phyloP scores from a whole-genome alignment of 1,139 yeast species.

The Pneumocystis carinii region DNA sequence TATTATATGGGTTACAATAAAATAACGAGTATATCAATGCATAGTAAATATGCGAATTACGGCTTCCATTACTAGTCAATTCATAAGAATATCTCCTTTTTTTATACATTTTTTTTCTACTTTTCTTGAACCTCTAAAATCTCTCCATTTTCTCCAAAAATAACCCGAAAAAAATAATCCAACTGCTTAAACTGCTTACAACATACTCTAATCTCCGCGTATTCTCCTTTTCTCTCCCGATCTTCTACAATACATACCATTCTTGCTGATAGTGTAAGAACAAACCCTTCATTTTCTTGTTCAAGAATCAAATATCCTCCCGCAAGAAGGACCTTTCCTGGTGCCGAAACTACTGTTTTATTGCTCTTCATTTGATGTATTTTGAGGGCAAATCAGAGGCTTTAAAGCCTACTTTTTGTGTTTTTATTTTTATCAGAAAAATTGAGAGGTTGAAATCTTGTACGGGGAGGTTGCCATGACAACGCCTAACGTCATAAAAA shows the following conservation, averaged over 20 bases:
- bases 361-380: neutral
- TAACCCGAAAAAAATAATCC: neutral
- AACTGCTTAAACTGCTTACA: neutral
- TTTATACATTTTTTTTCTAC: slow-evolving; percentile 7
- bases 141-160: neutral
- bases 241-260: slow-evolving; percentile 28
- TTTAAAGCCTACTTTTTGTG: neutral
- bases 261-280: slow-evolving; percentile 75
- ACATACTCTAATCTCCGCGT: neutral
- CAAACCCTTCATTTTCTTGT: slow-evolving; percentile 59
- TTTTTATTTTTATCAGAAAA: neutral
- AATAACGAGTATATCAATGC: slow-evolving; percentile 42
- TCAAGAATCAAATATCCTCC: slow-evolving; percentile 90
- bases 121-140: slow-evolving; percentile 4
- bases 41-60: slow-evolving; percentile 69
- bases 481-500: too few species aligned
- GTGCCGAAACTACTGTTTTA: slow-evolving; percentile 44
- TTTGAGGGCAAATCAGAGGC: neutral
- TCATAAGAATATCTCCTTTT: slow-evolving; percentile 6
- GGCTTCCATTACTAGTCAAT: slow-evolving; percentile 6
- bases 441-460: neutral
- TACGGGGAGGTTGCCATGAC: too few species aligned
- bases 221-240: neutral
- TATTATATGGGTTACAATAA: slow-evolving; percentile 24
- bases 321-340: slow-evolving; percentile 85